Evolutionary conservation across 306 rosid genomes (phyloP).

Genomic region (Quercus variabilis): DNA sequence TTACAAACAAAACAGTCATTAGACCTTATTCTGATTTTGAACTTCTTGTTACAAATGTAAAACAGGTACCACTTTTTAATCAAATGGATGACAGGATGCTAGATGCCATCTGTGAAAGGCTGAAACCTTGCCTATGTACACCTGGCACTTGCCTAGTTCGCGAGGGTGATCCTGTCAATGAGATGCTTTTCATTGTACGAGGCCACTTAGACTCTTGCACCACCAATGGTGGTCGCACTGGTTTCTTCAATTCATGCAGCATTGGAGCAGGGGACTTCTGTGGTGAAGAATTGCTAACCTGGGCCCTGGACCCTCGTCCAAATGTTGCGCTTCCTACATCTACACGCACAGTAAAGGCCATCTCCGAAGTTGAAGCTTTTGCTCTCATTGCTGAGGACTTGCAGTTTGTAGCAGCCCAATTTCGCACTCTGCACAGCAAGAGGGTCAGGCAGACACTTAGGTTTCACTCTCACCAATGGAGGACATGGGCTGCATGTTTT

Average conservation of each 20-base stretch:
- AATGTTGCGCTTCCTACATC: conserved; percentile 41
- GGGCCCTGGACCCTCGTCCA: conserved; percentile 56
- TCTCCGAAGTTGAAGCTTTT: conserved; percentile 61
- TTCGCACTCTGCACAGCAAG: conserved; percentile 52
- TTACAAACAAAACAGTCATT: not conserved
- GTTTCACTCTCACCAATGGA: conserved; percentile 49
- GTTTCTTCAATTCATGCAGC: conserved; percentile 45
- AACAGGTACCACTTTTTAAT: conserved; percentile 55
- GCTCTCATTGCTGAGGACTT: conserved; percentile 52
- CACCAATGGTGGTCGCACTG: conserved; percentile 56
- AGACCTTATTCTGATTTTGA: not conserved
- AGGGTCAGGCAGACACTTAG: conserved; percentile 46
- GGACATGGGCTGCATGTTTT: conserved; percentile 63
- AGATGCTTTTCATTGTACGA: conserved; percentile 52
- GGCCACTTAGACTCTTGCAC: conserved; percentile 49
- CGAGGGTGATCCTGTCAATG: conserved; percentile 51
- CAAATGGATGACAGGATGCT: conserved; percentile 55
- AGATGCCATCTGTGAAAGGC: conserved; percentile 59
- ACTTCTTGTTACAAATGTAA: not conserved
- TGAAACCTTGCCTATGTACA: conserved; percentile 46
- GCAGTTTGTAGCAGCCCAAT: conserved; percentile 51
- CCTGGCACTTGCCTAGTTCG: conserved; percentile 44
- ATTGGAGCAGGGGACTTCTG: conserved; percentile 64
- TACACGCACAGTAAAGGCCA: conserved; percentile 47
- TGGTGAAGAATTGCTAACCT: conserved; percentile 57